These are phyloP conservation scores for Hippophae tibetana DNA, from an alignment of 306 rosid species.

Conservation along the genomic window DNA sequence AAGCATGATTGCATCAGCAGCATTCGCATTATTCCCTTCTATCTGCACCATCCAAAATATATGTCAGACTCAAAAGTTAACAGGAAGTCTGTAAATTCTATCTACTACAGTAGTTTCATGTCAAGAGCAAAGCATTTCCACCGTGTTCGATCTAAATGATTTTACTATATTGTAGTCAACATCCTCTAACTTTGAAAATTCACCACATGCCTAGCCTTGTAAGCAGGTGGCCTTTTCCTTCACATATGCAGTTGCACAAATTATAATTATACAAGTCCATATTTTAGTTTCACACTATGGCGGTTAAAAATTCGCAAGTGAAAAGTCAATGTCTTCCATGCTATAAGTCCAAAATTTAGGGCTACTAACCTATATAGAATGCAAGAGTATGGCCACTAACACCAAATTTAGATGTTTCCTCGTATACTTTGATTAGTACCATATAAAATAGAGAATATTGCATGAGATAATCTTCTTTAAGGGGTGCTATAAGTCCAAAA, in stretches of 20 bases:
- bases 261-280: too few relatives aligned
- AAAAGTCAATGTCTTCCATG: background rate
- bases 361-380: background rate
- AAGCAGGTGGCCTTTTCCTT: too few relatives aligned
- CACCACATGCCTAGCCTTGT: too few relatives aligned
- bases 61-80: constrained; percentile 8
- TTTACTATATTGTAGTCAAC: background rate
- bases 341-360: background rate
- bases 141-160: background rate
- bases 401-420: background rate
- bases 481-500: too few relatives aligned
- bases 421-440: constrained; percentile 1
- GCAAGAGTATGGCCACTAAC: background rate
- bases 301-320: too few relatives aligned
- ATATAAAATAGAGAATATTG: background rate
- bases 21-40: constrained; percentile 79
- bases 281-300: too few relatives aligned
- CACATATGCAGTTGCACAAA: too few relatives aligned
- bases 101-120: background rate
- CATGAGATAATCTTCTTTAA: too few relatives aligned
- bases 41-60: constrained; percentile 42
- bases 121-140: background rate
- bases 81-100: constrained; percentile 1
- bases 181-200: background rate
- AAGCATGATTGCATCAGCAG: constrained; percentile 82